These are phyloP conservation scores for Mycena polygramma DNA, from an alignment of 768 basidiomycete species.

Conservation along the genomic window DNA sequence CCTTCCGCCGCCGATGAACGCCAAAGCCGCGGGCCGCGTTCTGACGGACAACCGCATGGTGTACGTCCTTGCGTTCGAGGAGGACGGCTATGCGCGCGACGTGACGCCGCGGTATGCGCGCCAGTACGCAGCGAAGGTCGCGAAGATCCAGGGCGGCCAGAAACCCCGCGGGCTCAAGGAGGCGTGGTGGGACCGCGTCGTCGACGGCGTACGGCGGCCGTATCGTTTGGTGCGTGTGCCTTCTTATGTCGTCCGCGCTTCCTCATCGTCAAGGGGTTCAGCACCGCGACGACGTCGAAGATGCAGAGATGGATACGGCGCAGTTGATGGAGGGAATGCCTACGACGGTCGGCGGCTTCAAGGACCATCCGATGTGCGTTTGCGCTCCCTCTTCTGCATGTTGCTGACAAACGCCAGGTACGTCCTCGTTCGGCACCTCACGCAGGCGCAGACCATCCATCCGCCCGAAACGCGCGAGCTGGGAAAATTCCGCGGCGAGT, in stretches of 20 bases:
- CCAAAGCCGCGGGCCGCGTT: constrained; percentile 45
- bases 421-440: constrained; percentile 88
- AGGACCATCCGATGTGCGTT: constrained; percentile 92
- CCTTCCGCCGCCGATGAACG: constrained; percentile 25
- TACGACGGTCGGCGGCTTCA: constrained; percentile 89
- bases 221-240: constrained; percentile 81
- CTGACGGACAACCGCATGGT: constrained; percentile 83
- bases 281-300: constrained; percentile 95
- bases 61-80: constrained; percentile 95
- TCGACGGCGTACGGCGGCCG: constrained; percentile 74
- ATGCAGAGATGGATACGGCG: constrained; percentile 84
- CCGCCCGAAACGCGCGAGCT: constrained; percentile 78
- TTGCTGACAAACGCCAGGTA: constrained; percentile 63
- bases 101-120: constrained; percentile 92
- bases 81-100: constrained; percentile 93
- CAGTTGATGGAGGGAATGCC: constrained; percentile 95
- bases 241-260: constrained; percentile 32
- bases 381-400: neutral
- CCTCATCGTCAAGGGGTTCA: constrained; percentile 51
- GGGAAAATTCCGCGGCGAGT: constrained; percentile 93
- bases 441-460: constrained; percentile 87
- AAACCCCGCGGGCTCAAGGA: constrained; percentile 67
- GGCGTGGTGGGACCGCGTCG: constrained; percentile 89
- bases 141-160: constrained; percentile 79
- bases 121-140: constrained; percentile 82